Base-by-base conservation (phyloP, 1,284 basidiomycete genomes). In the Sporisorium scitamineum region DNA sequence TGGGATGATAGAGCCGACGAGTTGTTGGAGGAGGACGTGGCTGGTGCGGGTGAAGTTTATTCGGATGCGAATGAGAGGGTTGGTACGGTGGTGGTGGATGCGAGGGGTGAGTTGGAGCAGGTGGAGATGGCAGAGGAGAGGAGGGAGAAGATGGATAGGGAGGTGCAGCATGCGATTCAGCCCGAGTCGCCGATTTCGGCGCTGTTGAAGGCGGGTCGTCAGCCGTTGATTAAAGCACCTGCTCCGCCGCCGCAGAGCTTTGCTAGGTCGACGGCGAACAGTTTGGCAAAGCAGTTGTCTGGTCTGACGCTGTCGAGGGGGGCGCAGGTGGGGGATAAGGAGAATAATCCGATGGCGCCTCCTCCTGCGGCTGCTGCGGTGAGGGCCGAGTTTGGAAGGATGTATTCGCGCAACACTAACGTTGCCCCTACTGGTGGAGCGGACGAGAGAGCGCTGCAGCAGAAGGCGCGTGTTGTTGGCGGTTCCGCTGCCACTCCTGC, bases 101-200 rank as follows among this genome's bases (percentile, higher is more conserved):
- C 79, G 0, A 44, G 82, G 22, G 67, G 61, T 53, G 82, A 70
- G 65, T 59, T 72, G 48, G 70, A 65, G 22, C 76, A 78, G 27
- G 70, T 77, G 16, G 82, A 84, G 57, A 64, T 67, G 3, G 76
- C 80, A 7, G 85, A 85, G 58, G 78, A 78, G 45, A 79, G 84
- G 41, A 71, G 83, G 13, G 83, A 81, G 57, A 72, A 81, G 57
- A 68, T 86, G 85, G 95, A 99, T 89, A 91, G 92, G 82, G 95
- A 97, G 86, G 96, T 97, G 90, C 91, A 94, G 87, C 92, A 92
- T 79, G 97, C 95, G 2, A 93, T 98, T 4, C 93, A 95, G 84
- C 97, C 96, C 5, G 94, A 94, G 55, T 93, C 92, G 75, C 96
- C 97, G 0, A 96, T 99, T 69, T 94, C 94, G 22, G 94, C 93